Evolutionary conservation across 148 eudicot genomes (phyloP).

Genomic region (Rheum nobile): DNA sequence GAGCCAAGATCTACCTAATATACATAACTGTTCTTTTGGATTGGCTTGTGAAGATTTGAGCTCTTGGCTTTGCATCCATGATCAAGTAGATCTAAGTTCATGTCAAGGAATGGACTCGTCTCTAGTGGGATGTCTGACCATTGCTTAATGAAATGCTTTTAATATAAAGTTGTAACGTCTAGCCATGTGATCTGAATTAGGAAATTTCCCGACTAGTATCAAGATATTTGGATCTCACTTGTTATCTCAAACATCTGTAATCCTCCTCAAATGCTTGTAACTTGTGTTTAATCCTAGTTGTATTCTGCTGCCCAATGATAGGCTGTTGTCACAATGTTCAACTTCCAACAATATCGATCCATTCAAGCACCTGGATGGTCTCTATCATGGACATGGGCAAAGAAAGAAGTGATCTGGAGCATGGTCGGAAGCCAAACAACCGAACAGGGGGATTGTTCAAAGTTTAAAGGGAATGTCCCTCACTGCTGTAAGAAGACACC

Average conservation of each 20-base stretch:
- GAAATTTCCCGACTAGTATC: not conserved
- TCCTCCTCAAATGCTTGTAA: not conserved
- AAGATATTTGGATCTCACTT: not conserved
- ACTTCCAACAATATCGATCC: constrained; percentile 52
- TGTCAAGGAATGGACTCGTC: too few species aligned
- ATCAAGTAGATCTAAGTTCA: not conserved
- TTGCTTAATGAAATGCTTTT: not conserved
- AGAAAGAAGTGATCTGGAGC: constrained; percentile 57
- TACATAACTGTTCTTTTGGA: too few species aligned
- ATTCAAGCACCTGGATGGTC: constrained; percentile 55
- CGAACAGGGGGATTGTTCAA: constrained; percentile 58
- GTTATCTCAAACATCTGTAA: not conserved
- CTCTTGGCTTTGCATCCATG: not conserved
- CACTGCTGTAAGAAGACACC: constrained; percentile 51
- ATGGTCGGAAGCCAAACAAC: constrained; percentile 54
- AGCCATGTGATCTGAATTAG: not conserved
- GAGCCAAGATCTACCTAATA: not conserved
- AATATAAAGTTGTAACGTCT: not conserved
- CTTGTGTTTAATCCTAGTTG: not conserved
- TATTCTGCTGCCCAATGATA: constrained; percentile 5
- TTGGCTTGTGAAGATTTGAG: not conserved
- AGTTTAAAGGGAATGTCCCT: constrained; percentile 33
- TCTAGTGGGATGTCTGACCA: not conserved
- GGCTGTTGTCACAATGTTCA: constrained; percentile 32
- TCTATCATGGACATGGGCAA: constrained; percentile 65